phyloP scores from a whole-genome alignment of 1,139 yeast species.

The Kurtzmaniella quercitrusa region DNA sequence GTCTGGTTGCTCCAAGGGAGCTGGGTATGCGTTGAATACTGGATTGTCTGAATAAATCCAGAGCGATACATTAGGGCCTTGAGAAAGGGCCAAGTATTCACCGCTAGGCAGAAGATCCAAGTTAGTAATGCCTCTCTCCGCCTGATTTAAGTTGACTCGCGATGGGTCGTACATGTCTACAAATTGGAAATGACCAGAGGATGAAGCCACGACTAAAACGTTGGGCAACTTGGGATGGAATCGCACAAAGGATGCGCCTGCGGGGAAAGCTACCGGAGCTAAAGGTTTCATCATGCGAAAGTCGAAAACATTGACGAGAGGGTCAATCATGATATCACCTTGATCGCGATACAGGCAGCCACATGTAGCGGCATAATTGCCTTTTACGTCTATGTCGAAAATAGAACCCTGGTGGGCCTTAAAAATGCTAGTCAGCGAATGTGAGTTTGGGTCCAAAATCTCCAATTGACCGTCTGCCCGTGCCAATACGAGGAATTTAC shows the following conservation, averaged over 20 bases:
- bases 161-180: conserved; percentile 80
- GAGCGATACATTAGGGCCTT: conserved; percentile 1
- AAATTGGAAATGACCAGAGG: conserved; percentile 78
- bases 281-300: conserved; percentile 67
- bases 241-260: conserved; percentile 82
- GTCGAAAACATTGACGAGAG: conserved; percentile 81
- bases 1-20: conserved; percentile 51
- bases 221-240: conserved; percentile 87
- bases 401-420: conserved; percentile 72
- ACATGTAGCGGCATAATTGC: conserved; percentile 74
- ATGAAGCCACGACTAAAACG: conserved; percentile 69
- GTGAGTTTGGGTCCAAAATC: conserved; percentile 67
- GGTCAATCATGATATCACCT: conserved; percentile 50
- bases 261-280: conserved; percentile 83
- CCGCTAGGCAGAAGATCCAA: conserved; percentile 77
- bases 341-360: conserved; percentile 60
- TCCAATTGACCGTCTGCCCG: conserved; percentile 67
- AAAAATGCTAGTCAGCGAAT: conserved; percentile 53
- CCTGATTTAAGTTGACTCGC: conserved; percentile 56
- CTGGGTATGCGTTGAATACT: conserved; percentile 45
- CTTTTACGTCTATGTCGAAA: conserved; percentile 75
- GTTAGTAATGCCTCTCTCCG: conserved; percentile 27
- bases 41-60: conserved; percentile 17
- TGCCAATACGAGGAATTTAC: conserved; percentile 58
- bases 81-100: conserved; percentile 29